Percentiles rank a stretch among this genome's conserved stretches.
Evolutionary conservation across 257 asterid genomes (phyloP).

Genomic region (Marsdenia floribunda): DNA sequence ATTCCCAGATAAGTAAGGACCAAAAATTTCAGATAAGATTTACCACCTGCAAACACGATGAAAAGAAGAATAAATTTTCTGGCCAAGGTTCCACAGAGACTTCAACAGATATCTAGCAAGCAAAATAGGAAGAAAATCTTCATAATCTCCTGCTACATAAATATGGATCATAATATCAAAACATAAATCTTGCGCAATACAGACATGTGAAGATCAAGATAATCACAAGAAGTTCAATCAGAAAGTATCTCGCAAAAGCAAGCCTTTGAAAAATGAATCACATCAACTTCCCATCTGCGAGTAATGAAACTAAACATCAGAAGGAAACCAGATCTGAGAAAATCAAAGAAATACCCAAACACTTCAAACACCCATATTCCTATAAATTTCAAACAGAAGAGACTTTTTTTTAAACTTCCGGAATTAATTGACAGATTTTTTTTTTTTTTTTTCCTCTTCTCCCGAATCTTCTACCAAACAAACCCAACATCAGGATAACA

Average conservation of each 20-base stretch:
- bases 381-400: constrained; percentile 17
- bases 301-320: constrained; percentile 8
- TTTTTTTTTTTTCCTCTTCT: neutral
- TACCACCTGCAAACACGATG: constrained; percentile 16
- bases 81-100: neutral
- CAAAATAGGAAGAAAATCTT: neutral
- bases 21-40: constrained; percentile 11
- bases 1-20: neutral
- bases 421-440: neutral
- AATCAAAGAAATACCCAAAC: neutral
- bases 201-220: constrained; percentile 23
- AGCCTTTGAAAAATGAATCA: constrained; percentile 7
- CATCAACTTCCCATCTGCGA: constrained; percentile 12
- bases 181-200: neutral
- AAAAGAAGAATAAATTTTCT: neutral
- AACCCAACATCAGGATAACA: neutral
- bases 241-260: constrained; percentile 13
- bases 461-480: neutral
- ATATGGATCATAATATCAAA: neutral
- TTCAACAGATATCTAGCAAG: neutral
- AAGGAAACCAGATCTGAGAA: constrained; percentile 16
- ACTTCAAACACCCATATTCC: neutral
- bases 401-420: neutral
- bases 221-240: constrained; percentile 25
- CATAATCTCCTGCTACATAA: neutral